Evolutionary conservation across 176 grass and related monocot genomes (phyloP), one percentile per base, ranked within the genome.

Genomic region (Luzula sylvatica): DNA sequence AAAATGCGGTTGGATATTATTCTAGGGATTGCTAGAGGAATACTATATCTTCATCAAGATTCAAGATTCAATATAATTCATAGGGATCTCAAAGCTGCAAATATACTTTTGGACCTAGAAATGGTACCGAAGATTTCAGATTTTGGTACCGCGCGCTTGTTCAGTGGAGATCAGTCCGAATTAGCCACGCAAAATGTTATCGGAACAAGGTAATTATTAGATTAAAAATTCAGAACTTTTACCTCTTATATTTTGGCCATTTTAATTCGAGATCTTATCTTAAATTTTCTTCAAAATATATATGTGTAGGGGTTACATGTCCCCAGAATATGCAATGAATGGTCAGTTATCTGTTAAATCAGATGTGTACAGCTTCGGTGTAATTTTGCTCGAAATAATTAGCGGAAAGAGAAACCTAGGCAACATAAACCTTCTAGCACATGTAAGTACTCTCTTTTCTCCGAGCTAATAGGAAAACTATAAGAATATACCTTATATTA

Each of bases 81-180:
- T 46, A 51, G 79, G 0, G 78, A 88, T 54, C 21, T 88, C 0
- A 88, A 88, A 62, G 74, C 78, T 0, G 78, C 78, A 6, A 88
- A 88, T 18, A 76, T 79, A 9, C 84, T 88, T 39, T 79, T 88
- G 18, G 71, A 79, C 29, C 11, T 1, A 9, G 28, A 75, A 1
- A 88, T 83, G 78, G 68, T 65, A 8, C 78, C 84, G 23, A 88
- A 88, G 72, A 78, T 88, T 54, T 88, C 84, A 0, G 74, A 88
- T 17, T 88, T 88, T 0, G 78, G 84, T 17, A 75, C 71, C 5
- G 78, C 74, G 3, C 69, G 38, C 38, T 23, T 21, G 3, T 82
- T 88, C 55, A 58, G 23, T 26, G 8, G 27, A 7, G 50, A 64
- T 7, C 59, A 24, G 3, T 23, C 44, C 2, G 74, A 82, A 7